Conservation (phyloP, 1,139 yeast genomes). For the Pichiaceae sp. region DNA sequence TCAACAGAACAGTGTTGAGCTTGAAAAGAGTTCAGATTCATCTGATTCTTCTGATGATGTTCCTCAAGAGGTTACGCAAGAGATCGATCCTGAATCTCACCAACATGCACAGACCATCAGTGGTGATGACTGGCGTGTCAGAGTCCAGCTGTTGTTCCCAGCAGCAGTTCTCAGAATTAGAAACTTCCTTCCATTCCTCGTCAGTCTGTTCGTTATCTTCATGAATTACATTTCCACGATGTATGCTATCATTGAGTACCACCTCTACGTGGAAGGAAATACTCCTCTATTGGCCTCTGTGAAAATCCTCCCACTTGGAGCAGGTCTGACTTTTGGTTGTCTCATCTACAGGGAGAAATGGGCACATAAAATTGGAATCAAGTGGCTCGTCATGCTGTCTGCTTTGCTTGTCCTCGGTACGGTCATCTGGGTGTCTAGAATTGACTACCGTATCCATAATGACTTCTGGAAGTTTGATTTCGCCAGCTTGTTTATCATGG, state of each 20-base stretch:
- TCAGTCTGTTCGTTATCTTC: constrained; percentile 8
- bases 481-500: background rate
- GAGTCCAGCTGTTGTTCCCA: constrained; percentile 16
- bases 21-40: background rate
- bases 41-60: background rate
- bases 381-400: constrained; percentile 13
- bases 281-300: constrained; percentile 22
- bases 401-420: constrained; percentile 10
- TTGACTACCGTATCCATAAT: constrained; percentile 9
- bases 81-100: background rate
- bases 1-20: constrained; percentile 3
- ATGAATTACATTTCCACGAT: constrained; percentile 6
- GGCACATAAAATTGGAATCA: constrained; percentile 12
- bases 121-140: constrained; percentile 8
- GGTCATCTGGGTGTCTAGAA: constrained; percentile 20
- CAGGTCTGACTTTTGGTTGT: constrained; percentile 11
- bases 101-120: no score
- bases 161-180: constrained; percentile 11
- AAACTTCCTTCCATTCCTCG: constrained; percentile 12
- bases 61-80: background rate
- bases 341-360: constrained; percentile 5
- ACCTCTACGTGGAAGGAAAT: constrained; percentile 11
- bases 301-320: constrained; percentile 19
- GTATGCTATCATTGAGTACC: constrained; percentile 10
- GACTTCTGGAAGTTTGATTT: constrained; percentile 23